Conservation (phyloP, 139 green algal genomes). For the Chlamydomonas sp. region DNA sequence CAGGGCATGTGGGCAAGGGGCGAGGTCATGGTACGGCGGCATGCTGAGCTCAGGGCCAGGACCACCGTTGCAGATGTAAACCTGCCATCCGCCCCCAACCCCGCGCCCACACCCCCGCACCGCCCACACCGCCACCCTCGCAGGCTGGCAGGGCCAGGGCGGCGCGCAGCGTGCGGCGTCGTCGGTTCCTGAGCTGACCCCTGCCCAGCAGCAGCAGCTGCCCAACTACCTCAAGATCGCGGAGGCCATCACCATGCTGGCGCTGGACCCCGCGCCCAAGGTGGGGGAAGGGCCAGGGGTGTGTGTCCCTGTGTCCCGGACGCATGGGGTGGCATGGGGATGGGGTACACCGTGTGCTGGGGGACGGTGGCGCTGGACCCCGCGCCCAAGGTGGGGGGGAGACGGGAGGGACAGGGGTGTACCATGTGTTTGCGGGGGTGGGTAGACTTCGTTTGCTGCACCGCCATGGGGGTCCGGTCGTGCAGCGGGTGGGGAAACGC, state of each 20-base stretch:
- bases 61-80: too few relatives aligned
- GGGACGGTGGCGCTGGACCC: constrained; percentile 77
- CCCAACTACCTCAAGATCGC: constrained; percentile 30
- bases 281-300: constrained; percentile 25
- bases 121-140: too few relatives aligned
- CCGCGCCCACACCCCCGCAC: too few relatives aligned
- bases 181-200: neutral
- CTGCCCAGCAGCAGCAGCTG: constrained; percentile 43
- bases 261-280: constrained; percentile 71
- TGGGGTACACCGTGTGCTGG: neutral
- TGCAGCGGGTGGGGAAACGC: too few relatives aligned
- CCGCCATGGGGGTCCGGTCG: too few relatives aligned
- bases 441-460: too few relatives aligned
- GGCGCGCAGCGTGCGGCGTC: neutral
- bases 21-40: too few relatives aligned
- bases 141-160: neutral
- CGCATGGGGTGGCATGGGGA: neutral
- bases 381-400: constrained; percentile 50
- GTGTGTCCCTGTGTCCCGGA: too few relatives aligned
- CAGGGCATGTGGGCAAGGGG: too few relatives aligned
- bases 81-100: too few relatives aligned
- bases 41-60: too few relatives aligned
- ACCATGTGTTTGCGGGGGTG: too few relatives aligned
- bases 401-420: neutral
- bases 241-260: constrained; percentile 76